Evolutionary conservation across 345 rosid species (phyloP).

Genomic region (Clarkia xantiana): DNA sequence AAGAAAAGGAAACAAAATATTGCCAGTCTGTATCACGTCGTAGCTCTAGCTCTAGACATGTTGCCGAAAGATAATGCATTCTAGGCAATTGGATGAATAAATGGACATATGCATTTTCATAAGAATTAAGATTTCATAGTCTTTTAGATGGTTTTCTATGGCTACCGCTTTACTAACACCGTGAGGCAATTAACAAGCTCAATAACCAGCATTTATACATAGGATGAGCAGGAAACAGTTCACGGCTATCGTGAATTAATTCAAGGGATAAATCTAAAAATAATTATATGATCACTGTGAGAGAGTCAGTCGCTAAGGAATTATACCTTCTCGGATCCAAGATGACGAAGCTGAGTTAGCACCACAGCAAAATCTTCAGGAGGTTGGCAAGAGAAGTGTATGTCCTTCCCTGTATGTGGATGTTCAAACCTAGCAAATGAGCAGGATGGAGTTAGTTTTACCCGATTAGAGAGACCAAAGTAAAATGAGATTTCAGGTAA

Average conservation of each 20-base stretch:
- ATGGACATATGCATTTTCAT: too few species aligned
- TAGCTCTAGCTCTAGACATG: too few species aligned
- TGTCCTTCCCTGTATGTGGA: conserved; percentile 42
- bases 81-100: too few species aligned
- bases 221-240: too few species aligned
- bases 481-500: not conserved
- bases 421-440: conserved; percentile 46
- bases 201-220: too few species aligned
- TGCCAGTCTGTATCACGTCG: too few species aligned
- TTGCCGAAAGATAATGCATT: too few species aligned
- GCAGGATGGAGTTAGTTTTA: not conserved
- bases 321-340: conserved; percentile 44
- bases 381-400: conserved; percentile 58
- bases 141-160: too few species aligned
- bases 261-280: not conserved
- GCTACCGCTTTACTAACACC: too few species aligned
- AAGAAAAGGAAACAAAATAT: too few species aligned
- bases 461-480: not conserved
- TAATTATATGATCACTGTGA: not conserved
- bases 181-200: too few species aligned
- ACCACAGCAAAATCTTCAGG: conserved; percentile 59
- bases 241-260: not conserved
- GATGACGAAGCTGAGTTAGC: conserved; percentile 38
- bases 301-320: not conserved
- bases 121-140: too few species aligned